Percentiles rank a stretch among this genome's conserved stretches.
These are phyloP conservation scores for Hanseniaspora uvarum DNA, from an alignment of 1,139 yeast species.

Conservation along the genomic window DNA sequence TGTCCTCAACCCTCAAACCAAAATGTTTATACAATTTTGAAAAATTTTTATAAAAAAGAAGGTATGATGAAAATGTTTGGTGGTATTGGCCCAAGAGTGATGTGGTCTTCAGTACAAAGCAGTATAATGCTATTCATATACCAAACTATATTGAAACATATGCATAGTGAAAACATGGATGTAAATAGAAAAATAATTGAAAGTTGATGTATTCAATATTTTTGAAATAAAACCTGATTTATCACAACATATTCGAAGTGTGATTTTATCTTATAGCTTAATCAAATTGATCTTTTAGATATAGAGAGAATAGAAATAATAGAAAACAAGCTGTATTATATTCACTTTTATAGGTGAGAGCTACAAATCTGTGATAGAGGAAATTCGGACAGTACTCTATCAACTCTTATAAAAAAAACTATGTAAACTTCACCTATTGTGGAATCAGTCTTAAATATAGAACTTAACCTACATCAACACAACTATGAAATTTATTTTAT, in stretches of 20 bases:
- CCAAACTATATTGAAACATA: conserved; percentile 40
- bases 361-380: background rate
- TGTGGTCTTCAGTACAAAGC: conserved; percentile 94
- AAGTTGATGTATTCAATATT: background rate
- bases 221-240: no score
- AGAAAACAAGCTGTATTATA: background rate
- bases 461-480: no score
- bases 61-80: conserved; percentile 74
- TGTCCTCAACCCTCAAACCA: conserved; percentile 31
- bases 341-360: background rate
- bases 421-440: background rate
- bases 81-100: conserved; percentile 92
- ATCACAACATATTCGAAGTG: no score
- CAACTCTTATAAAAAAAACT: background rate
- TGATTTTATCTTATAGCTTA: no score
- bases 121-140: conserved; percentile 85
- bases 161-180: conserved; percentile 22
- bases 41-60: conserved; percentile 59
- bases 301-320: background rate
- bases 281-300: no score
- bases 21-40: conserved; percentile 49
- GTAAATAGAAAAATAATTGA: conserved; percentile 2
- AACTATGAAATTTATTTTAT: no score
- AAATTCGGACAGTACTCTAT: conserved; percentile 4
- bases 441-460: no score